Evolutionary conservation across 768 basidiomycete species (phyloP), one percentile per base, ranked within the genome.

Genomic region (Mycena kentingensis): DNA sequence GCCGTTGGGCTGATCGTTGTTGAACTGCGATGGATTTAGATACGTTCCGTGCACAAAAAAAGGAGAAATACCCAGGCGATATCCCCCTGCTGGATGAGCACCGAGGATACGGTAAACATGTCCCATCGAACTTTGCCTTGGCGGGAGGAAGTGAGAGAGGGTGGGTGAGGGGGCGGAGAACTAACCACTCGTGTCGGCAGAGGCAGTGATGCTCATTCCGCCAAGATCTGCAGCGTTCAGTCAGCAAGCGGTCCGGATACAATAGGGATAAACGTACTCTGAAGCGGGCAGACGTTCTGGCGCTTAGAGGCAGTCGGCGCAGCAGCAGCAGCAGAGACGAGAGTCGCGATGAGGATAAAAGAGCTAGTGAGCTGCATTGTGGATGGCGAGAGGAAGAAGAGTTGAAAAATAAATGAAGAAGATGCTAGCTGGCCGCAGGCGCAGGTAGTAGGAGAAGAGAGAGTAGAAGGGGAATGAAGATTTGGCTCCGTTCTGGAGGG

Each of bases 1-100:
- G 2, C 41, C 50, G 39, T 52, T 52, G 32, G 55, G 51, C 32
- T 57, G 55, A 41, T 45, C 38, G 7, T 52, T 48, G 19, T 2
- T 5, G 18, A 57, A 57, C 55, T 57, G 31, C 25, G 25, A 16
- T 13, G 24, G 19, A n/a, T 4, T 12, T 32, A 21, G 29, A 6
- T 24, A 13, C 24, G 22, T 12, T 25, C 11, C 10, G 18, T 18
- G 16, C n/a, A 15, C 32, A 10, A 31, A 21, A 26, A 5, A 3
- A 11, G 7, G 37, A 18, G 25, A 49, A 46, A 18, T 1, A 50
- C 54, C 54, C 54, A 55, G 25, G 36, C 48, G 16, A 55, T n/a
- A 18, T 55, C 54, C 0, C 54, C 54, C 16, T 45, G 27, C 29
- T 55, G 48, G 26, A 55, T 46, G 16, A 55, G 43, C 15, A 21